Percentiles rank a stretch among this genome's conserved stretches.
Conservation (phyloP, 306 rosid species). For the Quercus mongolica region DNA sequence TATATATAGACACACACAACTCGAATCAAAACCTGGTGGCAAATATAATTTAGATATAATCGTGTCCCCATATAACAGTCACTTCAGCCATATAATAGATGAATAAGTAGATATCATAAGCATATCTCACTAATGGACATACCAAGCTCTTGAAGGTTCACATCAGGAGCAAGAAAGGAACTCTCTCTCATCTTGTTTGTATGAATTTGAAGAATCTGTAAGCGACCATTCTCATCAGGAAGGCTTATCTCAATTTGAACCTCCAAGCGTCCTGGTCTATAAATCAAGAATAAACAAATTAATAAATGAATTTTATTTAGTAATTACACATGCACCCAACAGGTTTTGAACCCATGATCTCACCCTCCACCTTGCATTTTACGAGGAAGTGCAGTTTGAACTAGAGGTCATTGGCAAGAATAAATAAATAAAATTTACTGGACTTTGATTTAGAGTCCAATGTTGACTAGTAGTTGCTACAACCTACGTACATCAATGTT, state of each 20-base stretch:
- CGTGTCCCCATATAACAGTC: constrained; percentile 1
- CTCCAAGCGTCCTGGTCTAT: constrained; percentile 97
- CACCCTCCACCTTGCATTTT: no score
- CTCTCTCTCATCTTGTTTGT: constrained; percentile 97
- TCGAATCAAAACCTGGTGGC: neutral
- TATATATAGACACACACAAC: no score
- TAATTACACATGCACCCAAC: no score
- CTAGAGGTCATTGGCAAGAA: no score
- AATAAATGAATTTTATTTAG: neutral
- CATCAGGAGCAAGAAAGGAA: constrained; percentile 91
- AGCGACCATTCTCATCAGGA: constrained; percentile 98
- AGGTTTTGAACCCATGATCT: neutral
- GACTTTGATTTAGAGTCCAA: neutral
- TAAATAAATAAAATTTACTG: no score
- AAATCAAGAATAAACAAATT: constrained; percentile 23
- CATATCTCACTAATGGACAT: constrained; percentile 31
- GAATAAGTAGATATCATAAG: constrained; percentile 19
- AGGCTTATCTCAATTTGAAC: constrained; percentile 97
- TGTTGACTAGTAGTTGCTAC: constrained; percentile 2
- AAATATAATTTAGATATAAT: constrained; percentile 13
- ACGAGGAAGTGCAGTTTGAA: no score
- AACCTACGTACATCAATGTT: constrained; percentile 13
- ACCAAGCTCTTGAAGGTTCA: constrained; percentile 94
- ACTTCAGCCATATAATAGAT: constrained; percentile 11
- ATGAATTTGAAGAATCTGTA: constrained; percentile 97